Evolutionary conservation across 1,139 yeast genomes (phyloP).

Genomic region (Yamadazyma spencermartinsiae): DNA sequence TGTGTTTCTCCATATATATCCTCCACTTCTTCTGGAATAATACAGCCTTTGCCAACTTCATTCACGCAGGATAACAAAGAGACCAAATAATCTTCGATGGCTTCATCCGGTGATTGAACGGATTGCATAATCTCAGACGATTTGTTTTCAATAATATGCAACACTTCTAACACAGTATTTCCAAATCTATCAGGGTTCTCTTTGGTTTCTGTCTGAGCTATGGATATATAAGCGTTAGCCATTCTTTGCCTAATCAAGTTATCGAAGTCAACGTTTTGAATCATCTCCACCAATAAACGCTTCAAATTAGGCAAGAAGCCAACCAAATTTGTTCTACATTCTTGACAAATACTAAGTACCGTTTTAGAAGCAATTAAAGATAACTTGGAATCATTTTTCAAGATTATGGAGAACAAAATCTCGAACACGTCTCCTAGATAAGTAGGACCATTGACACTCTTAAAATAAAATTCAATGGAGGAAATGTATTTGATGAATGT

Average conservation of each 20-base stretch:
- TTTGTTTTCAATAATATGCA: slow-evolving; percentile 21
- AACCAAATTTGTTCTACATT: slow-evolving; percentile 50
- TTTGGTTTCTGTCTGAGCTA: slow-evolving; percentile 47
- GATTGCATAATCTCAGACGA: slow-evolving; percentile 16
- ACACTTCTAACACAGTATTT: slow-evolving; percentile 19
- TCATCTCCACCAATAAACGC: slow-evolving; percentile 50
- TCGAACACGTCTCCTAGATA: slow-evolving; percentile 53
- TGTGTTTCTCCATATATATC: slow-evolving; percentile 35
- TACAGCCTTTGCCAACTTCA: slow-evolving; percentile 69
- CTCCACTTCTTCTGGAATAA: slow-evolving; percentile 56
- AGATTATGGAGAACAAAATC: slow-evolving; percentile 38
- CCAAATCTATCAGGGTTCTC: slow-evolving; percentile 40
- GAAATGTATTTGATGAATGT: slow-evolving; percentile 56
- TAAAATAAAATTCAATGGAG: slow-evolving; percentile 55
- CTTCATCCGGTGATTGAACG: slow-evolving; percentile 12
- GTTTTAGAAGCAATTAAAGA: slow-evolving; percentile 55
- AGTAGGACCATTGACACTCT: slow-evolving; percentile 31
- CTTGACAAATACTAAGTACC: slow-evolving; percentile 60
- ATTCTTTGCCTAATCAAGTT: slow-evolving; percentile 59
- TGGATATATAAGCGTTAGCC: slow-evolving; percentile 60
- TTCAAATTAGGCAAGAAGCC: slow-evolving; percentile 55
- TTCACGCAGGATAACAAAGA: slow-evolving; percentile 63
- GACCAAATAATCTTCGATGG: slow-evolving; percentile 41
- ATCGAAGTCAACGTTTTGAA: slow-evolving; percentile 46
- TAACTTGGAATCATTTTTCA: slow-evolving; percentile 16